phyloP scores from a whole-genome alignment of 2,329 filamentous ascomycete genomes.

The Ceratocystis smalleyi region DNA sequence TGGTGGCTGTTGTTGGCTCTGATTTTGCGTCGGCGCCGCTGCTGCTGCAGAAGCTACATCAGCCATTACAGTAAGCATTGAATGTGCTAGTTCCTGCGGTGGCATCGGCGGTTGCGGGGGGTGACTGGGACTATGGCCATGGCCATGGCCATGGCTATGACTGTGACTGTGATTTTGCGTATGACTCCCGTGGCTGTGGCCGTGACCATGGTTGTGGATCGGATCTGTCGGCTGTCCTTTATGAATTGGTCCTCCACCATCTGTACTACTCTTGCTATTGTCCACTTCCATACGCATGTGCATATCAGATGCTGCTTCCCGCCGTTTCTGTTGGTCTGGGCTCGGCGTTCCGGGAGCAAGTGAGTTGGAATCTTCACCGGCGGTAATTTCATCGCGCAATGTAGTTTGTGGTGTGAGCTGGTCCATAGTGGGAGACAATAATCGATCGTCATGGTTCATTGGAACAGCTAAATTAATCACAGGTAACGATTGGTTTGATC shows the following conservation, averaged over 20 bases:
- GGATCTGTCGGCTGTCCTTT: conserved; percentile 6
- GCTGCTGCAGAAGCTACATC: conserved; percentile 13
- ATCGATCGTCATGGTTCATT: conserved; percentile 13
- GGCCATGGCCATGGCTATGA: not conserved
- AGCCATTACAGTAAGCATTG: conserved; percentile 12
- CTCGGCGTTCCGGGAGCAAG: conserved; percentile 13
- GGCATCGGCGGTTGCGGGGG: conserved; percentile 10
- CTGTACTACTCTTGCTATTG: not conserved
- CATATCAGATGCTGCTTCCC: conserved; percentile 3
- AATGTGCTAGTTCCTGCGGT: conserved; percentile 3
- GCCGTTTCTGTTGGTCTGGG: conserved; percentile 12
- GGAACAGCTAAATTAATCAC: conserved; percentile 14
- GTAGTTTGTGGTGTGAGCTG: conserved; percentile 12
- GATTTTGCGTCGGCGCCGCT: not conserved
- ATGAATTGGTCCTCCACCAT: not conserved
- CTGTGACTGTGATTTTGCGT: not conserved
- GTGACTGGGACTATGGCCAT: conserved; percentile 10
- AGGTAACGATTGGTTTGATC: not conserved
- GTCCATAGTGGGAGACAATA: conserved; percentile 14
- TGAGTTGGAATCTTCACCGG: conserved; percentile 14
- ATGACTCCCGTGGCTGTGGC: not conserved
- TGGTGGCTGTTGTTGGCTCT: not conserved
- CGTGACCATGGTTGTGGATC: not conserved
- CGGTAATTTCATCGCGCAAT: conserved; percentile 13
- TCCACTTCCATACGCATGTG: conserved; percentile 16